A percentile compares a stretch with the other conserved stretches of the same genome.
These are phyloP conservation scores for Cadophora malorum DNA, from an alignment of 2,329 filamentous ascomycete genomes.

Conservation along the genomic window DNA sequence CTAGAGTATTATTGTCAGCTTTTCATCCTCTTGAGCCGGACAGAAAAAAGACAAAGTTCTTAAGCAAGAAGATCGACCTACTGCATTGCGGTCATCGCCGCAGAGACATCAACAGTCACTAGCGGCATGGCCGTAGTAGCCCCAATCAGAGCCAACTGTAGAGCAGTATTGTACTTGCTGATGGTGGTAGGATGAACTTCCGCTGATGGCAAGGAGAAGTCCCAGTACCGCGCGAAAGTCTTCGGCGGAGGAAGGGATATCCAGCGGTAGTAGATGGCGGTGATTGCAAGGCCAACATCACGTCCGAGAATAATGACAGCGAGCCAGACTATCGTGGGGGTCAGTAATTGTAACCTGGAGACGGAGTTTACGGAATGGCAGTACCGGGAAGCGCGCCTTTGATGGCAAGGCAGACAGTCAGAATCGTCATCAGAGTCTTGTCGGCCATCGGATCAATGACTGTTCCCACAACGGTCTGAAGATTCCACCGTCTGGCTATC, in stretches of 20 bases:
- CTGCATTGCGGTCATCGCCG: slow-evolving; percentile 67
- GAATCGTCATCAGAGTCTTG: slow-evolving; percentile 92
- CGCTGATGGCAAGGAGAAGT: slow-evolving; percentile 89
- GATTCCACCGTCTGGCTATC: slow-evolving; percentile 86
- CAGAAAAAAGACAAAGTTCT: not conserved
- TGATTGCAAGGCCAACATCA: slow-evolving; percentile 80
- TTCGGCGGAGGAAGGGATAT: slow-evolving; percentile 93
- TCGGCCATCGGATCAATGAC: slow-evolving; percentile 97
- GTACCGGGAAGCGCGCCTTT: slow-evolving; percentile 82
- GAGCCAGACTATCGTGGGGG: slow-evolving; percentile 70
- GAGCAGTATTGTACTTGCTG: slow-evolving; percentile 91
- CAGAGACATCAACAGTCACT: slow-evolving; percentile 62
- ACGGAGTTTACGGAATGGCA: slow-evolving; percentile 42
- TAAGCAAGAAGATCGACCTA: slow-evolving; percentile 49
- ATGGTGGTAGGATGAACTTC: slow-evolving; percentile 85
- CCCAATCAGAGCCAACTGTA: slow-evolving; percentile 88
- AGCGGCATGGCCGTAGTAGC: slow-evolving; percentile 83
- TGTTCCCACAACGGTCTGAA: slow-evolving; percentile 92
- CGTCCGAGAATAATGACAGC: slow-evolving; percentile 89
- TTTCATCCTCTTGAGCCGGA: not conserved
- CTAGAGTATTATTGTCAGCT: slow-evolving; percentile 51
- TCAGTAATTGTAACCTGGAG: not conserved
- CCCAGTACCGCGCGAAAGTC: slow-evolving; percentile 93
- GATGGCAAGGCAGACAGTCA: slow-evolving; percentile 83
- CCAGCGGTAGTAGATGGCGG: slow-evolving; percentile 95